These are phyloP conservation scores for Saccharomycopsis babjevae DNA, from an alignment of 805 yeast species.

Conservation along the genomic window DNA sequence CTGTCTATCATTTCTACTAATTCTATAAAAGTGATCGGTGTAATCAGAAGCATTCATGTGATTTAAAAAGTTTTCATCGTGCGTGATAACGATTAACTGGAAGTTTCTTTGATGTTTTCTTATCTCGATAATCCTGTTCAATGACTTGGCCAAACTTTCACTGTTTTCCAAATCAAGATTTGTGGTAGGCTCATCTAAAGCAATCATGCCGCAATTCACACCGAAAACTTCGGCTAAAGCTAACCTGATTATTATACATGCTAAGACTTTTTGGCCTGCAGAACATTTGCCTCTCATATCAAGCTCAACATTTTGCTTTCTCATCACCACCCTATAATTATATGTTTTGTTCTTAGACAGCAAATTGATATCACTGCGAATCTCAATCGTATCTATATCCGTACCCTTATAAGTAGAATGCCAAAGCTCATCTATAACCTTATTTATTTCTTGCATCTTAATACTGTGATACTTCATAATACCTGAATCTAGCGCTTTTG, in stretches of 20 bases:
- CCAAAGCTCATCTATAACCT: conserved; percentile 87
- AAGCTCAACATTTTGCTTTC: conserved; percentile 78
- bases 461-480: conserved; percentile 86
- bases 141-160: conserved; percentile 74
- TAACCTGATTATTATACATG: conserved; percentile 80
- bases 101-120: conserved; percentile 77
- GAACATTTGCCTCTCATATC: conserved; percentile 99
- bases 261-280: conserved; percentile 94
- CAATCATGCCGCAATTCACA: conserved; percentile 86
- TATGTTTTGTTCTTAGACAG: conserved; percentile 48
- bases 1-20: conserved; percentile 72
- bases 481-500: conserved; percentile 82
- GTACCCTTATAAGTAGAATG: conserved; percentile 88
- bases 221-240: conserved; percentile 97
- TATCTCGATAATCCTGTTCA: conserved; percentile 62
- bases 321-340: conserved; percentile 92
- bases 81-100: conserved; percentile 92
- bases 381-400: conserved; percentile 84
- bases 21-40: conserved; percentile 78
- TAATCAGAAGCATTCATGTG: conserved; percentile 79
- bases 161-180: conserved; percentile 85
- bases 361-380: conserved; percentile 55
- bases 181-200: conserved; percentile 96
- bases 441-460: conserved; percentile 88
- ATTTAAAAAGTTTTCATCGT: conserved; percentile 82